Evolutionary conservation across 106 monocot species (phyloP).

Genomic region (Apostasia shenzhenica): DNA sequence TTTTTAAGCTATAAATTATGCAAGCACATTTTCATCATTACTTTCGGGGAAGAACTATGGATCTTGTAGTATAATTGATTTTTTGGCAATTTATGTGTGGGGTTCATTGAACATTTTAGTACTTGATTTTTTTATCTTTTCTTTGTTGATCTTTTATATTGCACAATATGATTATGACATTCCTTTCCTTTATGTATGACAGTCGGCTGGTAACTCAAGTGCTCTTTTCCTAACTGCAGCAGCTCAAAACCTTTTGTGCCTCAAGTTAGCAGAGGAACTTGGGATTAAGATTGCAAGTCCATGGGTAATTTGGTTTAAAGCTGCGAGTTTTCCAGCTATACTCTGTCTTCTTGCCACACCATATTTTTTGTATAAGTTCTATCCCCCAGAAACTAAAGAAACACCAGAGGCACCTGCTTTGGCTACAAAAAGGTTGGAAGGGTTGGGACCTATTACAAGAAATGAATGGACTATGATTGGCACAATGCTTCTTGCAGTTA

Average conservation of each 20-base stretch:
- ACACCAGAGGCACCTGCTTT: constrained; percentile 87
- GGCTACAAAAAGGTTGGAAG: constrained; percentile 74
- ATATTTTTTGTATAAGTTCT: constrained; percentile 80
- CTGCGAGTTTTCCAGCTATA: constrained; percentile 93
- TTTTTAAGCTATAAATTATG: too few species aligned
- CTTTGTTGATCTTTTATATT: not conserved
- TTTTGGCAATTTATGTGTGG: too few species aligned
- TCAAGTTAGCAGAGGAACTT: constrained; percentile 90
- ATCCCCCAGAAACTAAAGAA: constrained; percentile 79
- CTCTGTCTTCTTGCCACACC: constrained; percentile 75
- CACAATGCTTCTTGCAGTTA: constrained; percentile 91
- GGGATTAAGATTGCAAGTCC: constrained; percentile 77
- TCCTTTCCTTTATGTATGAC: constrained; percentile 18
- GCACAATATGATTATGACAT: constrained; percentile 6
- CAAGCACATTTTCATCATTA: too few species aligned
- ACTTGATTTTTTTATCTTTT: not conserved
- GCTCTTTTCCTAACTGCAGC: constrained; percentile 95
- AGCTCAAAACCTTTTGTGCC: constrained; percentile 91
- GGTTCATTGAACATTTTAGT: too few species aligned
- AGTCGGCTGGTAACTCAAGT: constrained; percentile 92
- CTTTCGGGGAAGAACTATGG: too few species aligned
- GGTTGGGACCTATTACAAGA: constrained; percentile 84
- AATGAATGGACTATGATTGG: constrained; percentile 88
- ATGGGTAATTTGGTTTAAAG: constrained; percentile 91
- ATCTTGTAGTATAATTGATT: too few species aligned